phyloP scores from a whole-genome alignment of 805 yeast genomes.

The Yamadazyma paraphyllophila region DNA sequence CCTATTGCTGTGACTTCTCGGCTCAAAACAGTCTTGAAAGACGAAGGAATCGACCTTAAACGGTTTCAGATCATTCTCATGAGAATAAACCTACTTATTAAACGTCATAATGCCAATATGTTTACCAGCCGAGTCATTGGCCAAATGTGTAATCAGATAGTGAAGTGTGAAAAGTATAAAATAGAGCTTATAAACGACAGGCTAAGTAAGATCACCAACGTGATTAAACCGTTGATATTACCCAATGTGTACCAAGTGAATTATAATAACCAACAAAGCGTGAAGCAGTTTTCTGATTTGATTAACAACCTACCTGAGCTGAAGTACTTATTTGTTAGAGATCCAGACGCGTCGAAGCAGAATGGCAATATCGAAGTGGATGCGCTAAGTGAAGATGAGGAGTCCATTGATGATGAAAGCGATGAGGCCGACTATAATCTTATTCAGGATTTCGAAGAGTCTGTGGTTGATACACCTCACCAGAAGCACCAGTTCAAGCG shows the following conservation, averaged over 20 bases:
- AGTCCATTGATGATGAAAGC: background rate
- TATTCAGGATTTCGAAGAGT: conserved; percentile 11
- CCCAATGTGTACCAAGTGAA: conserved; percentile 16
- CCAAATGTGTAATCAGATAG: conserved; percentile 37
- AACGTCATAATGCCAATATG: conserved; percentile 26
- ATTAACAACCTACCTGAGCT: conserved; percentile 33
- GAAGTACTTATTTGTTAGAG: conserved; percentile 21
- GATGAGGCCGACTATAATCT: background rate
- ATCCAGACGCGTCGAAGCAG: background rate
- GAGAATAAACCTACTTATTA: conserved; percentile 13
- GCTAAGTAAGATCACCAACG: conserved; percentile 18
- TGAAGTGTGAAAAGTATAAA: conserved; percentile 31
- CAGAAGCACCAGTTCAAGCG: conserved; percentile 6
- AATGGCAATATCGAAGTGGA: background rate
- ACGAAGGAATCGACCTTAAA: conserved; percentile 9
- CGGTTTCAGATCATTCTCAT: conserved; percentile 12
- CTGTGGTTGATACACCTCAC: conserved; percentile 3
- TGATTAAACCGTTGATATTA: conserved; percentile 27
- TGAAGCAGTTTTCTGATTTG: conserved; percentile 21
- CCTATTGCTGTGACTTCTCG: conserved; percentile 25
- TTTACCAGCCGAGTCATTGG: conserved; percentile 31
- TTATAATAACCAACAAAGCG: conserved; percentile 6
- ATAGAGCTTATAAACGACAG: conserved; percentile 26
- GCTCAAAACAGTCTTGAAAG: conserved; percentile 14
- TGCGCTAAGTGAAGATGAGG: conserved; percentile 7